These are phyloP conservation scores for Coemansia guatemalensis DNA, from an alignment of 192 early-diverging fungal species.

Conservation along the genomic window DNA sequence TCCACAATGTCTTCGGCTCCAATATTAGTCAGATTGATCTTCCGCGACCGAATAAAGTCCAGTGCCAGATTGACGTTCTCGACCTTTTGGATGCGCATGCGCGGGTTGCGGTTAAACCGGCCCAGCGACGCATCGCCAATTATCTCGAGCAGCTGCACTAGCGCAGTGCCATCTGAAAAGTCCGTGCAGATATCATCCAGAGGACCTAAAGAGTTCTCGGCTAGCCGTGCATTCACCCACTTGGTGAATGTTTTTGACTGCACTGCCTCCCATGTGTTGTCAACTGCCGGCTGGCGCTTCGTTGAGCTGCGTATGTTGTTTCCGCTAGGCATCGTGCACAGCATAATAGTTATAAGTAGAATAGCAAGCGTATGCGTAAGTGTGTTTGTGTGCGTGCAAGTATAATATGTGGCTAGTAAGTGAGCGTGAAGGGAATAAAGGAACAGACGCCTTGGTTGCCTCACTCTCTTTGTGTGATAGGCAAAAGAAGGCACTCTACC, in stretches of 20 bases:
- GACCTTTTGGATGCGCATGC: slow-evolving; percentile 90
- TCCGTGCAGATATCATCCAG: slow-evolving; percentile 61
- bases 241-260: slow-evolving; percentile 89
- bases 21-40: slow-evolving; percentile 91
- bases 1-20: slow-evolving; percentile 98
- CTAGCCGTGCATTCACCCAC: slow-evolving; percentile 83
- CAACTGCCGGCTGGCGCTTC: slow-evolving; percentile 17
- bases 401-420: slow-evolving; percentile 5
- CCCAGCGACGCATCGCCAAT: slow-evolving; percentile 89
- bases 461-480: not conserved
- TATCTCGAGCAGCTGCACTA: slow-evolving; percentile 83
- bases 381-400: not conserved
- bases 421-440: slow-evolving; percentile 6
- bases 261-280: slow-evolving; percentile 78
- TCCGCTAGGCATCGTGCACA: slow-evolving; percentile 38
- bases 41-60: slow-evolving; percentile 85
- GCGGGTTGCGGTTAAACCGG: slow-evolving; percentile 83
- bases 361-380: not conserved
- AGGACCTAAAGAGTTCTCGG: slow-evolving; percentile 49
- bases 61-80: slow-evolving; percentile 95
- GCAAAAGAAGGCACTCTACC: not conserved
- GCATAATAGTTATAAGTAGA: slow-evolving; percentile 9
- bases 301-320: slow-evolving; percentile 20
- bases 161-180: slow-evolving; percentile 64
- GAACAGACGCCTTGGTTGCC: not conserved